phyloP scores from a whole-genome alignment of 1,284 basidiomycete genomes.

The Cystobasidium slooffiae region DNA sequence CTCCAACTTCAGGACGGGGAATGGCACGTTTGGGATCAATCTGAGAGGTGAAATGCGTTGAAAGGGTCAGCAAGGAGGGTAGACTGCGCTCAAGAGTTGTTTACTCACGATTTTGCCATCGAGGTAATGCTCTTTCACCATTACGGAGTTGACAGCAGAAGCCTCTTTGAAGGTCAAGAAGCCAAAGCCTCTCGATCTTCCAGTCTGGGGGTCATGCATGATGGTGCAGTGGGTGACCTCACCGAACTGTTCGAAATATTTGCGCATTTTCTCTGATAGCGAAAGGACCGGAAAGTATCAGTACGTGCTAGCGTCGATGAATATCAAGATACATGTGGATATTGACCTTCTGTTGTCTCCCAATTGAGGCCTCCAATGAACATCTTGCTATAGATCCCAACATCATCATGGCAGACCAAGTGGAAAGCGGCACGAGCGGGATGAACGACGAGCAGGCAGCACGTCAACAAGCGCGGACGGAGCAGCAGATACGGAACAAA shows the following conservation, averaged over 20 bases:
- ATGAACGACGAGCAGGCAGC: constrained; percentile 26
- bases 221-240: constrained; percentile 90
- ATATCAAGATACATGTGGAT: background rate
- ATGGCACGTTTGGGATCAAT: constrained; percentile 99
- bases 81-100: background rate
- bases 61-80: background rate
- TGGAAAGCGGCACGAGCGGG: constrained; percentile 44
- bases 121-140: constrained; percentile 80
- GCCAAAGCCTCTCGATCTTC: constrained; percentile 88
- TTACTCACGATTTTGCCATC: constrained; percentile 86
- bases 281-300: constrained; percentile 48
- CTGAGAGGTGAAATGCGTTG: constrained; percentile 60
- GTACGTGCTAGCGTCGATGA: constrained; percentile 55
- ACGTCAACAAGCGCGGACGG: background rate
- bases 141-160: constrained; percentile 83
- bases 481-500: background rate
- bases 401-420: constrained; percentile 45
- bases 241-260: constrained; percentile 88
- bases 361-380: constrained; percentile 95
- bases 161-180: constrained; percentile 90
- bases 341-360: constrained; percentile 88
- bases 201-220: constrained; percentile 86
- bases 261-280: constrained; percentile 71
- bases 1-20: constrained; percentile 75
- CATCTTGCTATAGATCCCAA: constrained; percentile 77